These are phyloP conservation scores for Evansstolkia leycettana DNA, from an alignment of 495 filamentous ascomycete species.

Conservation along the genomic window DNA sequence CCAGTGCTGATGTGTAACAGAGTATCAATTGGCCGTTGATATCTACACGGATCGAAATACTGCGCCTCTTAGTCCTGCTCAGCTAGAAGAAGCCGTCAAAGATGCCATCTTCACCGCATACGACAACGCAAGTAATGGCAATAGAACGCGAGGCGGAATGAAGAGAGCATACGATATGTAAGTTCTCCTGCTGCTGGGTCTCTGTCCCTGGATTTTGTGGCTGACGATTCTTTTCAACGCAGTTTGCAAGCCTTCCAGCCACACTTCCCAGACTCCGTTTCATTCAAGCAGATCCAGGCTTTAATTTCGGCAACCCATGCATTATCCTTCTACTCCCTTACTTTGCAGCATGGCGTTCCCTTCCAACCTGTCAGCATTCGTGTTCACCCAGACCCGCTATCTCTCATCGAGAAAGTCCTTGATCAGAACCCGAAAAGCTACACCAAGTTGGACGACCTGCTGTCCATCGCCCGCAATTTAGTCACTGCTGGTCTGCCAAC, in stretches of 20 bases:
- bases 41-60: constrained; percentile 46
- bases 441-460: constrained; percentile 72
- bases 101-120: constrained; percentile 60
- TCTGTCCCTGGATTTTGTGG: not conserved
- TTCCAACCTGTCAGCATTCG: constrained; percentile 87
- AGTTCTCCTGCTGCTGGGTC: constrained; percentile 17
- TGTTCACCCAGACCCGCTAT: constrained; percentile 73
- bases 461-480: constrained; percentile 66
- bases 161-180: constrained; percentile 77
- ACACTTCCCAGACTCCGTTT: constrained; percentile 43
- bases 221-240: not conserved
- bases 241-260: constrained; percentile 60
- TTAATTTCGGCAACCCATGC: constrained; percentile 79
- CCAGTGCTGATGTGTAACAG: constrained; percentile 26
- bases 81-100: constrained; percentile 54
- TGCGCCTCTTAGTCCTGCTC: constrained; percentile 32
- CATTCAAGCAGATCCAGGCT: constrained; percentile 46
- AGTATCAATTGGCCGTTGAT: constrained; percentile 54
- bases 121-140: constrained; percentile 85
- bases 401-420: constrained; percentile 72
- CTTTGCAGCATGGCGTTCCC: constrained; percentile 79
- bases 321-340: constrained; percentile 78
- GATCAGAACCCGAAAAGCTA: constrained; percentile 81
- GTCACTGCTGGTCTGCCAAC: constrained; percentile 52
- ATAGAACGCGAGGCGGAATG: constrained; percentile 67